Evolutionary conservation across 495 filamentous ascomycete genomes (phyloP).

Genomic region (Trichoderma gamsii): DNA sequence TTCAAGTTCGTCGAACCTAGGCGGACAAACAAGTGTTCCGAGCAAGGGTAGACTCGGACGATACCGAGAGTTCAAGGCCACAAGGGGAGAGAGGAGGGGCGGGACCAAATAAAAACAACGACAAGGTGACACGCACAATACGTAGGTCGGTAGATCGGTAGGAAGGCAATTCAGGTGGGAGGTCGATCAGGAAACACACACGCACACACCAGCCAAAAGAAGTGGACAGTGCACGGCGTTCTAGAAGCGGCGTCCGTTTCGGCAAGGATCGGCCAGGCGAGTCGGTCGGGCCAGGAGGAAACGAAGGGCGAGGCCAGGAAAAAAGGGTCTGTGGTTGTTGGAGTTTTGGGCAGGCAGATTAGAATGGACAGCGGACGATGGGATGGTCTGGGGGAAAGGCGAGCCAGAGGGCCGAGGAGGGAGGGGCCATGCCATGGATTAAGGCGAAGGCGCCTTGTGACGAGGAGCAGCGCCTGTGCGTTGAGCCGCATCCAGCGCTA

Average conservation of each 20-base stretch:
- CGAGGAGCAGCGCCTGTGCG: neutral
- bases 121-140: neutral
- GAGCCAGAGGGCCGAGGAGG: neutral
- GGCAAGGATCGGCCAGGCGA: neutral
- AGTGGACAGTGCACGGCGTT: neutral
- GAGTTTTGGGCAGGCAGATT: neutral
- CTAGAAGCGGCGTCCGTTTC: conserved; percentile 10
- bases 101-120: neutral
- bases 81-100: neutral
- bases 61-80: neutral
- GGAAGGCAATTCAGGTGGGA: neutral
- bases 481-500: conserved; percentile 1
- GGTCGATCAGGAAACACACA: neutral
- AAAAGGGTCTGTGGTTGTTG: neutral
- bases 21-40: neutral
- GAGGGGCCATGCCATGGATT: conserved; percentile 5
- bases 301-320: neutral
- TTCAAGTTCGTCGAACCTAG: neutral
- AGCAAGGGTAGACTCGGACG: neutral
- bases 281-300: neutral
- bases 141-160: neutral
- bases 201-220: neutral
- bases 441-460: neutral
- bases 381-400: neutral
- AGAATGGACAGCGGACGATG: neutral